These are phyloP conservation scores for Fusarium abutilonis DNA, from an alignment of 2,329 filamentous ascomycete species.

Conservation along the genomic window DNA sequence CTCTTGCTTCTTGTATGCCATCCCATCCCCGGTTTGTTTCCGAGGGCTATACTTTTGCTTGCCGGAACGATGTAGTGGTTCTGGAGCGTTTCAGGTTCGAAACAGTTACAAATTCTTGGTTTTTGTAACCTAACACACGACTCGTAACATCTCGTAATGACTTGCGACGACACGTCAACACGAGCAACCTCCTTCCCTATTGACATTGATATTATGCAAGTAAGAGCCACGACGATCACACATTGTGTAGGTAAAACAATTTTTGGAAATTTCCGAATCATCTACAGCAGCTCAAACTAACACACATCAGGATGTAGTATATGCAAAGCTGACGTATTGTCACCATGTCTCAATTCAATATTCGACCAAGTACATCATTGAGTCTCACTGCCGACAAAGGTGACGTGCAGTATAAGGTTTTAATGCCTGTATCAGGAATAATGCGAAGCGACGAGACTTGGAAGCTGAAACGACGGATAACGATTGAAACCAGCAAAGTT, in stretches of 20 bases:
- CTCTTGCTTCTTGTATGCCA: conserved; percentile 2
- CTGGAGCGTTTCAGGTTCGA: conserved; percentile 10
- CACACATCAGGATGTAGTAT: conserved; percentile 5
- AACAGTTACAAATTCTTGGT: conserved; percentile 11
- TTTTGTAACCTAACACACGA: not conserved
- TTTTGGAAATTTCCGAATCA: not conserved
- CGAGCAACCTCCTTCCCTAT: not conserved
- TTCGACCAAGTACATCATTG: not conserved
- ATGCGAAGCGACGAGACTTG: not conserved
- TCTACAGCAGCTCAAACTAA: conserved; percentile 2
- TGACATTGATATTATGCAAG: not conserved
- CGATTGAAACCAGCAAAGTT: conserved; percentile 10
- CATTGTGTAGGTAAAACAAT: no score
- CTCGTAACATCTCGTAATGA: not conserved
- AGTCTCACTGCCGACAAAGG: not conserved
- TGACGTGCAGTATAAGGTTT: conserved; percentile 3
- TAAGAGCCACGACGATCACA: not conserved
- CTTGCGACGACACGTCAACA: not conserved
- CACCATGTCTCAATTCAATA: conserved; percentile 3
- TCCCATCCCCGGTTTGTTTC: not conserved
- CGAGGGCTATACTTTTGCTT: not conserved
- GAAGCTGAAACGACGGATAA: conserved; percentile 27
- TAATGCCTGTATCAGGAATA: not conserved
- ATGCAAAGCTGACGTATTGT: conserved; percentile 1
- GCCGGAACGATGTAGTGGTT: not conserved